These are phyloP conservation scores for Calonectria pseudoreteaudii DNA, from an alignment of 2,329 filamentous ascomycete species.

Conservation along the genomic window DNA sequence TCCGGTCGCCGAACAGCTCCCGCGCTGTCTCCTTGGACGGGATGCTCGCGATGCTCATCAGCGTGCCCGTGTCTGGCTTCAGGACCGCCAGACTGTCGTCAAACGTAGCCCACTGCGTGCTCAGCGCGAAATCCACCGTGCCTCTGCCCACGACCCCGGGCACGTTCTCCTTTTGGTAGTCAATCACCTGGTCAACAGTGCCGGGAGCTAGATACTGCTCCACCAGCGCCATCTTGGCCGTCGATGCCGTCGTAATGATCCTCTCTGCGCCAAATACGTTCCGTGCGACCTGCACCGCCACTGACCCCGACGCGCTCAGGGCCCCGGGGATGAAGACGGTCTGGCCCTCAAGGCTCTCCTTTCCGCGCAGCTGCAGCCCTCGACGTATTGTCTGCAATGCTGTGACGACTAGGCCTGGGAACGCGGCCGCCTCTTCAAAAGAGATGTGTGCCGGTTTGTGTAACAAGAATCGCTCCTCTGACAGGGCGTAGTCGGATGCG, in stretches of 20 bases:
- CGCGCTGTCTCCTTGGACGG: constrained; percentile 47
- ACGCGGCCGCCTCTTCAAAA: constrained; percentile 52
- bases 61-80: constrained; percentile 51
- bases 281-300: constrained; percentile 62
- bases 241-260: constrained; percentile 65
- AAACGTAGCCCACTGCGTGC: constrained; percentile 58
- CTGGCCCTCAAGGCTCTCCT: constrained; percentile 58
- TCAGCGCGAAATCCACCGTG: constrained; percentile 63
- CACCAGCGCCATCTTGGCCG: constrained; percentile 60
- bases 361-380: constrained; percentile 51
- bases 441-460: constrained; percentile 46
- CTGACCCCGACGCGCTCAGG: constrained; percentile 60
- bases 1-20: constrained; percentile 46
- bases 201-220: constrained; percentile 52
- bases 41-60: constrained; percentile 55
- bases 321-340: constrained; percentile 64
- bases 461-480: constrained; percentile 49
- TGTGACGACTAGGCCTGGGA: constrained; percentile 54
- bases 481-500: constrained; percentile 55
- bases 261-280: constrained; percentile 59
- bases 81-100: constrained; percentile 52
- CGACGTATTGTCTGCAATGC: constrained; percentile 57
- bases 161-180: constrained; percentile 60
- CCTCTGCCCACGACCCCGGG: constrained; percentile 51
- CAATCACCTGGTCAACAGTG: constrained; percentile 62